Conservation (phyloP, 2,329 filamentous ascomycete species). For the Gyromitra esculenta region DNA sequence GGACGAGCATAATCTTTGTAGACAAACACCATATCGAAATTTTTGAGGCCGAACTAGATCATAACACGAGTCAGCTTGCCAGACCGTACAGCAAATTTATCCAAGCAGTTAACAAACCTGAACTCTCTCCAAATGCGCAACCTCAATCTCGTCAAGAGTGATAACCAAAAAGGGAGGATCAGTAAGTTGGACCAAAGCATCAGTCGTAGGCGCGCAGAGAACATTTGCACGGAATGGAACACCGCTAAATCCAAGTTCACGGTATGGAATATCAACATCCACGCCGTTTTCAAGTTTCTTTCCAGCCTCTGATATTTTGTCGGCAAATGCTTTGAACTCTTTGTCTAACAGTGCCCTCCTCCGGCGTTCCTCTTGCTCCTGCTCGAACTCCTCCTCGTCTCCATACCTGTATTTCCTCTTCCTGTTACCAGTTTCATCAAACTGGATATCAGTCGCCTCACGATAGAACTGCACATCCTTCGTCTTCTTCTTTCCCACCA, state of each 20-base stretch:
- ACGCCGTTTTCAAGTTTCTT: constrained; percentile 84
- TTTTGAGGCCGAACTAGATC: constrained; percentile 88
- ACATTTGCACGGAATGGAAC: constrained; percentile 96
- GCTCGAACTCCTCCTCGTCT: constrained; percentile 98
- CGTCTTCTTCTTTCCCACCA: constrained; percentile 98
- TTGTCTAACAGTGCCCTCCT: constrained; percentile 91
- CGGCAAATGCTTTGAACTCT: constrained; percentile 93
- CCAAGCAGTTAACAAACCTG: constrained; percentile 62
- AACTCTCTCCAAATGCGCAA: constrained; percentile 95
- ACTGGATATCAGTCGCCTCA: constrained; percentile 97
- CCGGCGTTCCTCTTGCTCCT: constrained; percentile 94
- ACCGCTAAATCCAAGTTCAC: constrained; percentile 95
- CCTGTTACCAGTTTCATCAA: constrained; percentile 97
- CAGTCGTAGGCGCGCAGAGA: constrained; percentile 92
- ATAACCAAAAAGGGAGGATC: constrained; percentile 97
- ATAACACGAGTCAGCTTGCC: constrained; percentile 56
- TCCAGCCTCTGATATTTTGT: constrained; percentile 96
- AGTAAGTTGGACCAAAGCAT: constrained; percentile 95
- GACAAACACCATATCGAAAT: constrained; percentile 97
- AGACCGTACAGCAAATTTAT: constrained; percentile 8
- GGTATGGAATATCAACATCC: constrained; percentile 89
- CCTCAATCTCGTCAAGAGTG: constrained; percentile 93
- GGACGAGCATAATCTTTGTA: constrained; percentile 96
- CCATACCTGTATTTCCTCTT: constrained; percentile 98
- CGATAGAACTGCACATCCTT: constrained; percentile 99